Evolutionary conservation across 2,329 filamentous ascomycete genomes (phyloP).

Genomic region (Botrytis paeoniae): DNA sequence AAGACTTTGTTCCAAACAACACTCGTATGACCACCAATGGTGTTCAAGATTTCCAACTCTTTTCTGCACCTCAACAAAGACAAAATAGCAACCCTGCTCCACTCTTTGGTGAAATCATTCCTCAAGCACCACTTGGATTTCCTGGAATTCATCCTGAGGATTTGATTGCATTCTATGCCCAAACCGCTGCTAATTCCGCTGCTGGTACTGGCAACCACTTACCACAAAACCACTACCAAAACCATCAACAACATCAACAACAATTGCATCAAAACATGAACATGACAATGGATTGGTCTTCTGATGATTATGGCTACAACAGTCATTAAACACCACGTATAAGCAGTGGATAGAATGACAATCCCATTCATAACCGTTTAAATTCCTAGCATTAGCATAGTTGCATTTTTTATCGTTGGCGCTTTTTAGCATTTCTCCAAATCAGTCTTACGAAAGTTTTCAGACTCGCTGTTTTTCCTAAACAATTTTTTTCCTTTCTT

Average conservation of each 20-base stretch:
- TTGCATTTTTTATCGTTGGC: constrained; percentile 7
- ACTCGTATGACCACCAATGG: constrained; percentile 20
- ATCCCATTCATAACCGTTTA: background rate
- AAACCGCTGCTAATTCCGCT: constrained; percentile 28
- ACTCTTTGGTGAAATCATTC: constrained; percentile 35
- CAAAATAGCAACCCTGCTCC: constrained; percentile 29
- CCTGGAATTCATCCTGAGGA: constrained; percentile 30
- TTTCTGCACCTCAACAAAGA: constrained; percentile 29
- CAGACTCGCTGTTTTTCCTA: background rate
- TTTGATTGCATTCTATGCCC: constrained; percentile 34
- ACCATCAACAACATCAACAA: constrained; percentile 12
- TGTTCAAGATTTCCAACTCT: constrained; percentile 35
- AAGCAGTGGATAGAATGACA: background rate
- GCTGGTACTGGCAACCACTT: constrained; percentile 19
- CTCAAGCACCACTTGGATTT: constrained; percentile 23
- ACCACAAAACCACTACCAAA: constrained; percentile 16
- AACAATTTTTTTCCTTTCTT: background rate
- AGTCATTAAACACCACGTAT: background rate
- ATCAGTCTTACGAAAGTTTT: background rate
- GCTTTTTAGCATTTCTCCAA: background rate
- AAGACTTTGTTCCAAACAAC: constrained; percentile 28
- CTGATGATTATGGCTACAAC: constrained; percentile 16
- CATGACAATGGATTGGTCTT: constrained; percentile 21
- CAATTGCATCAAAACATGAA: constrained; percentile 15
- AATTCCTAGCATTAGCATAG: constrained; percentile 1